Percentiles rank a stretch among this genome's conserved stretches.
Conservation (phyloP, 768 basidiomycete genomes). For the Tulasnella sp. region DNA sequence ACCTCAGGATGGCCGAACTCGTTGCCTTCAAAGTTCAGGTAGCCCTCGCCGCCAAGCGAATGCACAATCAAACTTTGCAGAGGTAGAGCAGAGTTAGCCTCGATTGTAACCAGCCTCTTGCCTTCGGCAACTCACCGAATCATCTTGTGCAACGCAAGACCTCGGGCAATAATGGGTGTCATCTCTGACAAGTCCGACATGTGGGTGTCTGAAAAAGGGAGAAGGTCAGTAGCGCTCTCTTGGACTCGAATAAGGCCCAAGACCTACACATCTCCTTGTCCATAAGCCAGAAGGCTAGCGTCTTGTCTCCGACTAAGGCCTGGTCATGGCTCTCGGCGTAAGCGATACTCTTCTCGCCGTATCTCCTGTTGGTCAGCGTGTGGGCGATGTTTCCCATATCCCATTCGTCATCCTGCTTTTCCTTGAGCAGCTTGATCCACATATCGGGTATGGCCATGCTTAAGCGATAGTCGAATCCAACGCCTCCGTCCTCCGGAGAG, state of each 20-base stretch:
- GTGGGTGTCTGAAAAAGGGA: conserved; percentile 55
- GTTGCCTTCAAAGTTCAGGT: conserved; percentile 95
- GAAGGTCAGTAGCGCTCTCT: background rate
- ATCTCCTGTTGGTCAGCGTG: conserved; percentile 79
- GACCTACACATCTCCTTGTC: conserved; percentile 98
- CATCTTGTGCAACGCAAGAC: conserved; percentile 92
- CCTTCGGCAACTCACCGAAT: conserved; percentile 54
- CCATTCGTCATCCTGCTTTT: conserved; percentile 80
- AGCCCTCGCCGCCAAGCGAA: conserved; percentile 91
- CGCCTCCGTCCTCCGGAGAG: conserved; percentile 67
- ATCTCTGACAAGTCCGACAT: conserved; percentile 82
- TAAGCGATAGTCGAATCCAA: conserved; percentile 96
- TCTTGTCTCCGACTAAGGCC: conserved; percentile 97
- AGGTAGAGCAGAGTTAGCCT: background rate
- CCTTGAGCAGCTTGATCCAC: conserved; percentile 99
- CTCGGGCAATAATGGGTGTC: conserved; percentile 79
- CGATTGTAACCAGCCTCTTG: background rate
- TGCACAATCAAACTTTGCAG: conserved; percentile 67
- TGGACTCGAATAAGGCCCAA: background rate
- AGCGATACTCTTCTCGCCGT: conserved; percentile 84
- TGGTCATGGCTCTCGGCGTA: conserved; percentile 97
- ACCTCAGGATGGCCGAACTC: conserved; percentile 98
- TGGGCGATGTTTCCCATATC: conserved; percentile 75
- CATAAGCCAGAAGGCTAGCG: conserved; percentile 98
- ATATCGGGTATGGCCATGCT: conserved; percentile 99